Evolutionary conservation across 371 early-diverging fungal genomes (phyloP).

Genomic region (Nematocida sp.): DNA sequence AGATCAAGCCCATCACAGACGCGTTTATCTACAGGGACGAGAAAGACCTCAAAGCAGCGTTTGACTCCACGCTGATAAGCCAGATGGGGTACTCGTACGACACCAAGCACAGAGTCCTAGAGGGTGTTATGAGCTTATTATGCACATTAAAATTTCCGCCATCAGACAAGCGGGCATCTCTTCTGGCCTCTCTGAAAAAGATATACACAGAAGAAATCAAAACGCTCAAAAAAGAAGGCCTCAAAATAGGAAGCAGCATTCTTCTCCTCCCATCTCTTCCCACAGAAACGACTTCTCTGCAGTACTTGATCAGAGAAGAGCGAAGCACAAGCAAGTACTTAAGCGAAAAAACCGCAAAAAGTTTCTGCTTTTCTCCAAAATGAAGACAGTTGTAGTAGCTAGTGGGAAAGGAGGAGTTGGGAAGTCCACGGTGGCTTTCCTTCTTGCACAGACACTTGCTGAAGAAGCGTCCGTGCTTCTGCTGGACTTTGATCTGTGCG

Average conservation of each 20-base stretch:
- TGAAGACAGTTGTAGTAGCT: slow-evolving; percentile 67
- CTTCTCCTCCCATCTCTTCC: background rate
- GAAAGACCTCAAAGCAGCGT: background rate
- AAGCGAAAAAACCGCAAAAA: background rate
- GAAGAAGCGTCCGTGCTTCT: slow-evolving; percentile 71
- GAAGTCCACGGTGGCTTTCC: slow-evolving; percentile 71
- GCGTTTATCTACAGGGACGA: background rate
- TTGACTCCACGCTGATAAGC: background rate
- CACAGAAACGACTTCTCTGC: slow-evolving; percentile 10
- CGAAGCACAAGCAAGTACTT: background rate
- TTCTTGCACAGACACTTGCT: slow-evolving; percentile 65
- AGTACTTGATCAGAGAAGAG: slow-evolving; percentile 9
- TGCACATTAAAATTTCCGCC: slow-evolving; percentile 3
- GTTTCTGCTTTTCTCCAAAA: no score
- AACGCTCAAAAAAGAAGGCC: background rate
- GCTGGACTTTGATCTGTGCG: slow-evolving; percentile 95
- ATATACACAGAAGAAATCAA: slow-evolving; percentile 2
- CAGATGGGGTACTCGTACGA: background rate
- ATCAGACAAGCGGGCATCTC: background rate
- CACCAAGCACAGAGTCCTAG: background rate
- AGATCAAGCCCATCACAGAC: background rate
- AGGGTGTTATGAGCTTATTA: background rate
- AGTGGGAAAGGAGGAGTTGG: slow-evolving; percentile 99
- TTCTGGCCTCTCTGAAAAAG: background rate
- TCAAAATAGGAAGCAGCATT: background rate